Conservation (phyloP, 2,329 filamentous ascomycete genomes). For the Claviceps sp. region DNA sequence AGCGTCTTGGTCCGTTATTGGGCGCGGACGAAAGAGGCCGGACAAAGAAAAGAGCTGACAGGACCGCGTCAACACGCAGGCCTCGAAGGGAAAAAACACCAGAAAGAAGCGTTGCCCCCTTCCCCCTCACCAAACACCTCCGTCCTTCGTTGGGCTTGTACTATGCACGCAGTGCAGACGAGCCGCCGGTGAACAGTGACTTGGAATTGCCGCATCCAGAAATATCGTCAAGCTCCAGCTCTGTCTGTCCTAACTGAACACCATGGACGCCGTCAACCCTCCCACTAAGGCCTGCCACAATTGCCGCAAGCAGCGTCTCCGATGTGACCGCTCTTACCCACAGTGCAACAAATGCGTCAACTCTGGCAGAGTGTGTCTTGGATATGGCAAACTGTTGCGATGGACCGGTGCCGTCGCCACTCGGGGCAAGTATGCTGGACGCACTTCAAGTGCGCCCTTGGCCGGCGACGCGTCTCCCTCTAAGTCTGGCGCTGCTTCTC, state of each 20-base stretch:
- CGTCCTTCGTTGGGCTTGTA: slow-evolving; percentile 2
- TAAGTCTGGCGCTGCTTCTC: not conserved
- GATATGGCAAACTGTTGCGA: slow-evolving; percentile 38
- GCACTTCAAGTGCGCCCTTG: slow-evolving; percentile 21
- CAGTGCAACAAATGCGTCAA: slow-evolving; percentile 37
- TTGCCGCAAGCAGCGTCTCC: slow-evolving; percentile 38
- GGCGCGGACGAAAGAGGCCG: not conserved
- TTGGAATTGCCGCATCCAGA: slow-evolving; percentile 3
- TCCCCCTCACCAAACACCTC: slow-evolving; percentile 1
- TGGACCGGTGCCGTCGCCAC: slow-evolving; percentile 36
- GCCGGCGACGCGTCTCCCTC: not conserved
- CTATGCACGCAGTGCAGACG: slow-evolving; percentile 4
- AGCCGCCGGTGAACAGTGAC: slow-evolving; percentile 4
- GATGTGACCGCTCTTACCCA: slow-evolving; percentile 38
- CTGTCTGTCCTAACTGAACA: not conserved
- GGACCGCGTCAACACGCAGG: not conserved
- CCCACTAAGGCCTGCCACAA: slow-evolving; percentile 34
- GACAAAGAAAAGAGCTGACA: not conserved
- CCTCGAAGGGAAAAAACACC: not conserved
- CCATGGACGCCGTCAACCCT: slow-evolving; percentile 7
- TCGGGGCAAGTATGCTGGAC: slow-evolving; percentile 27
- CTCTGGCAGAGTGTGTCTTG: slow-evolving; percentile 36
- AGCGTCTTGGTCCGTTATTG: not conserved
- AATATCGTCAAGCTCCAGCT: not conserved
- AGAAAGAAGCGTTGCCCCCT: not conserved